Evolutionary conservation across 169 alveolate species (phyloP), one percentile per base, ranked within the genome.

Genomic region (Plasmodium vinckei): DNA sequence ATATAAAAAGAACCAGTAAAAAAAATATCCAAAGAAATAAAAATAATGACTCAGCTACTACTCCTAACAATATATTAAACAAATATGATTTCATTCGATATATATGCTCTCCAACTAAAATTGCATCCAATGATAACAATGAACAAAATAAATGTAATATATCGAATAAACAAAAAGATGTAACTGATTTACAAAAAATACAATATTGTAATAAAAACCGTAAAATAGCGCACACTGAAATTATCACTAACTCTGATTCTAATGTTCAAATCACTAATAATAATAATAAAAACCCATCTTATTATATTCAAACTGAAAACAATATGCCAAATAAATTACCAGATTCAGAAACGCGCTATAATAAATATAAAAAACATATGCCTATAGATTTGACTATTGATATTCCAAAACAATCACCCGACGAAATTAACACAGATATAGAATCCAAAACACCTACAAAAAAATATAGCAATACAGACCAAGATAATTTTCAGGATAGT

Each of bases 21-120:
- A 82, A 60, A 2, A n/a, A 44, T 44, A 77, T 46, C 51, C 21
- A 17, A 12, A 75, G 15, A 6, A 67, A 54, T 10, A 47, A 71
- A 19, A 39, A 7, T 5, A 73, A 73, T 27, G 63, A 73, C 47
- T 7, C 67, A 53, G 1, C 21, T 10, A 60, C 7, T 61, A 63
- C 15, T 19, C 46, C 54, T 21, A 39, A 42, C 71, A 47, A 42
- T 56, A 53, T 82, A 19, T 65, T 82, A 46, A 67, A 82, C 61
- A 82, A 82, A 82, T 82, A 82, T 17, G 90, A 82, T 67, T 82
- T 67, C 68, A 82, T 82, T 82, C 59, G 84, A 67, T 67, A 46
- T 65, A 82, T 82, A 5, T 82, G 90, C 67, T 82, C 90, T 5
- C 90, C 90, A 5, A 65, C n/a, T 47, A 82, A 82, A 54, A 73